Percentiles rank a stretch among this genome's conserved stretches.
Conservation (phyloP, 202 grass and related monocot species). For the Schoenoplectus tabernaemontani region DNA sequence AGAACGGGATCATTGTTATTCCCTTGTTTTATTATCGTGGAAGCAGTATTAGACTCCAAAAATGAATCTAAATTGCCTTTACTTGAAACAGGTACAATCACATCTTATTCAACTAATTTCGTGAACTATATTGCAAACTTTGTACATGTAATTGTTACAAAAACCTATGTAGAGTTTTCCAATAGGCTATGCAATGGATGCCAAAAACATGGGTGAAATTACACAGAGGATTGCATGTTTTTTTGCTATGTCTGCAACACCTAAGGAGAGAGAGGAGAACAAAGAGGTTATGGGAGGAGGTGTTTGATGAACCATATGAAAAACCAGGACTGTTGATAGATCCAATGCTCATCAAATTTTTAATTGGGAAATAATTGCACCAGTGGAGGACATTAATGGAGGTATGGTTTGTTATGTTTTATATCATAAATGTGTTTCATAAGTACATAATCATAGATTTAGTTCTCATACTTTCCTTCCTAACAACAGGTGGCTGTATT, state of each 20-base stretch:
- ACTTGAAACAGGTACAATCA: neutral
- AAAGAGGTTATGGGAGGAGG: constrained; percentile 50
- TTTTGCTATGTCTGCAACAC: constrained; percentile 31
- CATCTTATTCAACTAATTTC: neutral
- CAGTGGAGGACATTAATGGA: constrained; percentile 51
- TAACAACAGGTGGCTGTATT: constrained; percentile 66
- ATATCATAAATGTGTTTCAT: neutral
- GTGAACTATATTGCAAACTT: neutral
- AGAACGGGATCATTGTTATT: neutral
- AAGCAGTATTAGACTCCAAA: neutral
- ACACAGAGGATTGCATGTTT: constrained; percentile 24
- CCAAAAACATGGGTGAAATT: constrained; percentile 23
- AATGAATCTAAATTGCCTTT: neutral
- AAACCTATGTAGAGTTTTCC: constrained; percentile 58
- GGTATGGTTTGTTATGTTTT: constrained; percentile 31
- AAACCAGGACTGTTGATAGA: constrained; percentile 46
- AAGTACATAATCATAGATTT: neutral
- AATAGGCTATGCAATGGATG: constrained; percentile 46
- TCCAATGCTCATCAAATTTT: constrained; percentile 37
- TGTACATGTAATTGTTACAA: neutral
- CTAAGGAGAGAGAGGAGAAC: constrained; percentile 34
- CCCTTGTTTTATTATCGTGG: neutral
- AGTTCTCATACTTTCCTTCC: constrained; percentile 15
- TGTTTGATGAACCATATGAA: constrained; percentile 68
- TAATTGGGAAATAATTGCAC: constrained; percentile 46